Evolutionary conservation across 257 asterid genomes (phyloP), one percentile per base, ranked within the genome.

Genomic region (Solanum ahanhuiri): DNA sequence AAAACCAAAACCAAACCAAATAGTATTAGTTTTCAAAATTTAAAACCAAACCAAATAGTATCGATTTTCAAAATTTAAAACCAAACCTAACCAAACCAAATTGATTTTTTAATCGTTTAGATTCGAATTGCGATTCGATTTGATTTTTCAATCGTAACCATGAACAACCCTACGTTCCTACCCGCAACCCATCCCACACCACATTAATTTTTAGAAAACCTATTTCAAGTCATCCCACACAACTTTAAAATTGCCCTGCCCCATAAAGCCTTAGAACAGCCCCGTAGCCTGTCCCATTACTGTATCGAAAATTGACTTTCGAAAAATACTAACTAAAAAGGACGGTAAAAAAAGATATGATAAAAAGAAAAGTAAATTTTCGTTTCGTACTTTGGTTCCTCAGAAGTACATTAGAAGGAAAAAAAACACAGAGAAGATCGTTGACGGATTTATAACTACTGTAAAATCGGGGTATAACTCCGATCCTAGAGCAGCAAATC

Each of bases 51-150:
- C 0, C 14, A 48, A 48, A 48, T 48, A 12, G 0, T 45, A 14
- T 45, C 2, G 5, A 2, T 12, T 45, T 45, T 12, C 5, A 12
- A 45, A 12, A 12, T 48, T 41, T 10, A 41, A 41, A 41, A 41
- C 12, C 7, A 48, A 41, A 41, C 0, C 14, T 43, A 11, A 51
- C 1, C 9, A 4, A 48, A 12, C 0, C 0, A 15, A 48, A 43
- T 51, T 17, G 0, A 0, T 51, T 51, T 51, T 6, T 51, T 5
- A 17, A 51, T 51, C 1, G 3, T 0, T 1, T 51, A 15, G 0
- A 0, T 17, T 51, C 1, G 3, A 1, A 51, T 17, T 51, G 3
- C 3, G 0, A 0, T 51, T 51, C 22, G 0, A 2, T 15, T 0
- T 51, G 0, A 15, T 17, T 2, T 6, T 51, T 51, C 2, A 17